Conservation (phyloP, 2,329 filamentous ascomycete genomes). For the Trichoderma pleuroti region DNA sequence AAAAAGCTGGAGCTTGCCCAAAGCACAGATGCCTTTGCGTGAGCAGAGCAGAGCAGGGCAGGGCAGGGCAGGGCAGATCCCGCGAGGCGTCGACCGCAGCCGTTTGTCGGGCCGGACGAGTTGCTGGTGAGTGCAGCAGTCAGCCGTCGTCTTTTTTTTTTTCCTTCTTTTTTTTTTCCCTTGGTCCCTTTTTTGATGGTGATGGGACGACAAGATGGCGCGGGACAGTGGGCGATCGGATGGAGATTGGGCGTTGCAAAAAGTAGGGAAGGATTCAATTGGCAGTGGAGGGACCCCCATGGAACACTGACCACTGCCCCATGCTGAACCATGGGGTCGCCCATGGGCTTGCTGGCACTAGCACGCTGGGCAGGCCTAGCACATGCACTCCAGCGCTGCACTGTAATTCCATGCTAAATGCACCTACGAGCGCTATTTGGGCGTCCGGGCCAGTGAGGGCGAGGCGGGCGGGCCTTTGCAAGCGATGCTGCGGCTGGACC, state of each 20-base stretch:
- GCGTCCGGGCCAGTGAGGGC: conserved; percentile 8
- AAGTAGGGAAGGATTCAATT: background rate
- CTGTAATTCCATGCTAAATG: conserved; percentile 4
- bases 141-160: background rate
- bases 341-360: background rate
- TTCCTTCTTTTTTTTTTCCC: background rate
- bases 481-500: conserved; percentile 5
- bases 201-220: conserved; percentile 1
- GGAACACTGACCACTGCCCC: conserved; percentile 2
- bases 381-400: background rate
- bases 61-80: background rate
- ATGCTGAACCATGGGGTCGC: conserved; percentile 12
- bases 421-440: conserved; percentile 3
- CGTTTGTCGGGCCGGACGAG: background rate
- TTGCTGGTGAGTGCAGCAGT: background rate
- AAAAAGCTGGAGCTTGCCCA: conserved; percentile 2
- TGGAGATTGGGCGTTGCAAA: conserved; percentile 16
- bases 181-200: background rate
- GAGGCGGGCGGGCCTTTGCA: conserved; percentile 2
- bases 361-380: conserved; percentile 5
- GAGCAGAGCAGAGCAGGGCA: background rate
- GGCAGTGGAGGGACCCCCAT: conserved; percentile 12
- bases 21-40: background rate
- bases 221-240: conserved; percentile 12
- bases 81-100: background rate